phyloP scores from a whole-genome alignment of 345 rosid genomes.

The Hibiscus trionum region DNA sequence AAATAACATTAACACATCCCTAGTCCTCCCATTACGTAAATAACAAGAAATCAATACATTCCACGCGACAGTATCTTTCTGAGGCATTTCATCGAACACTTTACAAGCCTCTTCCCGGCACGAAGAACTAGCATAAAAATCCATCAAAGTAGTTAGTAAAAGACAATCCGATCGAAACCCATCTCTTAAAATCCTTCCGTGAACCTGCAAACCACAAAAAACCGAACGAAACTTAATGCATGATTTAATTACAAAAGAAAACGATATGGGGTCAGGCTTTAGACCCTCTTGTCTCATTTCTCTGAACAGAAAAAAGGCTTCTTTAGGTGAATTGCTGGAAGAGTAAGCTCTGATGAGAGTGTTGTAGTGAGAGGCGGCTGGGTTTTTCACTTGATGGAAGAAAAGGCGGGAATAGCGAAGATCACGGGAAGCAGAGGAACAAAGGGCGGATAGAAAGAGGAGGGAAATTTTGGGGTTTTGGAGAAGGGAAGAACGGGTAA shows the following conservation, averaged over 20 bases:
- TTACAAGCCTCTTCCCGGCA: conserved; percentile 34
- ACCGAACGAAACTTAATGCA: conserved; percentile 34
- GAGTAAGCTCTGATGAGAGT: conserved; percentile 67
- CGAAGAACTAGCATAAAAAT: conserved; percentile 36
- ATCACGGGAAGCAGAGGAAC: conserved; percentile 33
- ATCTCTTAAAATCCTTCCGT: conserved; percentile 47
- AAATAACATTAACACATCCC: conserved; percentile 54
- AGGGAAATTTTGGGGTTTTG: conserved; percentile 38
- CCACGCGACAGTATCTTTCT: conserved; percentile 58
- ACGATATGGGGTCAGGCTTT: conserved; percentile 40
- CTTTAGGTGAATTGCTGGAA: conserved; percentile 31
- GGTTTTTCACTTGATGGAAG: conserved; percentile 41
- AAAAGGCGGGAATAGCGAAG: conserved; percentile 37
- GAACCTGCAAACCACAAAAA: conserved; percentile 54
- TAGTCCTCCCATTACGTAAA: conserved; percentile 46
- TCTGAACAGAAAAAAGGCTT: conserved; percentile 43
- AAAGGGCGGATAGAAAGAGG: conserved; percentile 47
- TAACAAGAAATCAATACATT: conserved; percentile 71
- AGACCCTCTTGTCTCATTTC: conserved; percentile 33
- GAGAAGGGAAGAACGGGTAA: conserved; percentile 39
- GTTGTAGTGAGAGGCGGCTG: conserved; percentile 49
- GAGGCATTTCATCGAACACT: conserved; percentile 69
- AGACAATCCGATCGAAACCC: conserved; percentile 60
- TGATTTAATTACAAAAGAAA: conserved; percentile 56
- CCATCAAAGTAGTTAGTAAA: conserved; percentile 61